Base-by-base conservation (phyloP, 108 stramenopile genomes). In the Cyclotella kingstonii region DNA sequence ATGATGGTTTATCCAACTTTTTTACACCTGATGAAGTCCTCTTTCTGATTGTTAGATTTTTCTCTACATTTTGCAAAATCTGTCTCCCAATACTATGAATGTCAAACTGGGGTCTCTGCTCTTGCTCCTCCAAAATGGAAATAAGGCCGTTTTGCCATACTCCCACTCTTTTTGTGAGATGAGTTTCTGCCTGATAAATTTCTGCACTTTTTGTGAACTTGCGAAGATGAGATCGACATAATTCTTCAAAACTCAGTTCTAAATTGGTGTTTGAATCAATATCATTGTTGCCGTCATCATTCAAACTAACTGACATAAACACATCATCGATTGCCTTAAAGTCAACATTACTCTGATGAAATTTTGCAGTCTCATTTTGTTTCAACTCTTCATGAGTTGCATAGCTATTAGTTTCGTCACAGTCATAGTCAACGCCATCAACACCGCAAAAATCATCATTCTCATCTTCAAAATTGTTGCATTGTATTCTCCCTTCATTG, bases 171-270 rank as follows among this genome's bases (percentile, higher is more conserved):
- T 79, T 80, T 19, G 94, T 82, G 5, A 98, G 77, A 46, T 97
- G 82, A 2, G 96, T 91, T 42, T 89, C 93, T 11, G 87, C 76
- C 1, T 91, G 94, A 74, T 89, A 97, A 30, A 90, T 72, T 63
- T 96, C 94, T 8, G 96, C 96, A 9, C 90, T 90, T 23, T 79
- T 85, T 39, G 87, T 82, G 76, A 97, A 97, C 28, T 79, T 85
- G 45, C 87, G 68, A 15, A 97, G 73, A 60, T 96, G 95, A 27
- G 83, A 83, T 10, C 89, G 84, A 47, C 95, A 96, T 26, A 98
- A 78, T 46, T 92, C 91, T 76, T 98, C 96, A 79, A 95, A 98
- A 19, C 85, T 87, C 66, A 81, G 63, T 21, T 66, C 67, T n/a
- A 57, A 66, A 19, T 75, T 55, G 21, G 52, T 47, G 42, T 40